A percentile compares a stretch with the other conserved stretches of the same genome.
Conservation (phyloP, 2,329 filamentous ascomycete species). For the Colletotrichum sp. region DNA sequence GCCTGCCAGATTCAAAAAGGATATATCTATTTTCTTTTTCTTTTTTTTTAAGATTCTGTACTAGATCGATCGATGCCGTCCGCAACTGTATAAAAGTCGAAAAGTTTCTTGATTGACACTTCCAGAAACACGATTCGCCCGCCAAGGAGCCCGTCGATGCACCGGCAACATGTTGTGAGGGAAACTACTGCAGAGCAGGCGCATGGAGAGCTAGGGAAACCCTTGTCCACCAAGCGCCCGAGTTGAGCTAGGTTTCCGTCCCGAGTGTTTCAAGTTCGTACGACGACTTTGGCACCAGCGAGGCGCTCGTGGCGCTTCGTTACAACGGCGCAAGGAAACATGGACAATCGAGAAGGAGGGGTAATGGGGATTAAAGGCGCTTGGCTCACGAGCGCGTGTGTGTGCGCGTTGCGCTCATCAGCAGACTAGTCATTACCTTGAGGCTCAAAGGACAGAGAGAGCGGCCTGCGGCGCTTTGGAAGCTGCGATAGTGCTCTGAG, state of each 20-base stretch:
- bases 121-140: background rate
- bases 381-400: background rate
- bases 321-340: background rate
- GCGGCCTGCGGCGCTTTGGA: background rate
- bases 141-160: background rate
- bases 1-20: background rate
- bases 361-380: background rate
- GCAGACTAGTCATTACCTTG: background rate
- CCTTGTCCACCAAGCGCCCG: conserved; percentile 12
- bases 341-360: background rate
- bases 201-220: background rate
- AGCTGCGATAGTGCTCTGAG: background rate
- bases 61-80: background rate
- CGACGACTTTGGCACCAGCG: conserved; percentile 6
- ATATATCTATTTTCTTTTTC: background rate
- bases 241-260: conserved; percentile 4
- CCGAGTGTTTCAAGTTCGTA: conserved; percentile 19
- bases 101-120: background rate
- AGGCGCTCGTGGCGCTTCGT: conserved; percentile 9
- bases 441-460: background rate
- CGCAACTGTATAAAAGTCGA: background rate
- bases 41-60: background rate
- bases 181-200: background rate
- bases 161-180: background rate
- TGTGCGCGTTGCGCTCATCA: background rate